Evolutionary conservation across 1,284 basidiomycete species (phyloP).

Genomic region (Caloboletus inedulis): DNA sequence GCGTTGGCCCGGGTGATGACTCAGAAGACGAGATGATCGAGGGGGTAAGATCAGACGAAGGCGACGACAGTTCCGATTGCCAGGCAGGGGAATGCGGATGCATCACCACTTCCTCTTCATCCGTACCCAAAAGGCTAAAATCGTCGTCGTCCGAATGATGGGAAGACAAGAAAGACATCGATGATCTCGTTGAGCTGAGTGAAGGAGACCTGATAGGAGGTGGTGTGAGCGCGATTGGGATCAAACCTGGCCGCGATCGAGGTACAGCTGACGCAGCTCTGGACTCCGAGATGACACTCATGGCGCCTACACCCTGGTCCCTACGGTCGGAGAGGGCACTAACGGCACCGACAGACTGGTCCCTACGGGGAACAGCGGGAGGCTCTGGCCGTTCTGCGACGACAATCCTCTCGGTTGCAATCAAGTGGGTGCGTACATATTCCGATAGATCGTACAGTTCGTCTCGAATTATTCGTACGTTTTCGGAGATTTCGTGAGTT

Average conservation of each 20-base stretch:
- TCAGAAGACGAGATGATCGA: slow-evolving; percentile 35
- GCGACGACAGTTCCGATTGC: slow-evolving; percentile 33
- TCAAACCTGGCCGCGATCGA: slow-evolving; percentile 20
- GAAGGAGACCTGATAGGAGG: slow-evolving; percentile 43
- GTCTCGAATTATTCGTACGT: slow-evolving; percentile 58
- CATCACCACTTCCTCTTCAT: slow-evolving; percentile 33
- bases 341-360: slow-evolving; percentile 42
- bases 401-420: slow-evolving; percentile 22
- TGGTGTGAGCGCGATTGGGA: slow-evolving; percentile 36
- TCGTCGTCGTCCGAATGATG: slow-evolving; percentile 77
- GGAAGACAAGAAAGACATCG: slow-evolving; percentile 64
- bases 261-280: slow-evolving; percentile 30
- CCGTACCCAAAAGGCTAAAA: slow-evolving; percentile 40
- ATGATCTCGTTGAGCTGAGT: slow-evolving; percentile 49
- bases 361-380: slow-evolving; percentile 36
- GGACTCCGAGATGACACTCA: slow-evolving; percentile 22
- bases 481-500: slow-evolving; percentile 55
- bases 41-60: slow-evolving; percentile 31
- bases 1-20: slow-evolving; percentile 31
- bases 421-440: slow-evolving; percentile 31
- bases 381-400: slow-evolving; percentile 14
- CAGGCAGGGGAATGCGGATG: slow-evolving; percentile 29
- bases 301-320: slow-evolving; percentile 42
- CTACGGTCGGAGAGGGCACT: slow-evolving; percentile 26
- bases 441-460: slow-evolving; percentile 59